Evolutionary conservation across 805 yeast species (phyloP), one percentile per base, ranked within the genome.

Genomic region (Candida loeiensis): DNA sequence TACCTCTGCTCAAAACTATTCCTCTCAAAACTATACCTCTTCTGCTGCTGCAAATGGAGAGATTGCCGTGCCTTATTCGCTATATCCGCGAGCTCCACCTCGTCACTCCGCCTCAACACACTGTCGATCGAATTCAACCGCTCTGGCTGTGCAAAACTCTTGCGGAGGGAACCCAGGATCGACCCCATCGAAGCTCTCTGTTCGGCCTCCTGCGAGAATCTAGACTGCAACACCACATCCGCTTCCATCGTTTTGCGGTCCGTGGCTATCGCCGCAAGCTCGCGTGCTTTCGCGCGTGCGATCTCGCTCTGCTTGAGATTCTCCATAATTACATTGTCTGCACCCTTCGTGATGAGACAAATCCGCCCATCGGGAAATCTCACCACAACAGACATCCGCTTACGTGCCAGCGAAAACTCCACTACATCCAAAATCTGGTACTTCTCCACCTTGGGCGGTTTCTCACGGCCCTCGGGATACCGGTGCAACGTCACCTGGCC

Each of bases 381-480:
- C 1, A 89, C 81, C 7, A 91, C 58, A n/a, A 86, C 79, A 0
- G 97, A 87, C 99, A 93, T 93, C 55, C 99, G 75, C 63, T 93
- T 93, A 54, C 99, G 78, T 3, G 80, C 68, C 1, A 96, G 86
- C 0, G 91, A 72, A 55, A 93, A 93, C 42, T 91, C 97, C 43
- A 93, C 81, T 2, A 77, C 75, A 44, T 93, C 91, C 45, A 93
- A 64, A 6, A 93, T 68, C 50, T 84, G 80, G 59, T 85, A 93
- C 2, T 68, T 66, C 49, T 89, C 95, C 31, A 73, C 69, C 6
- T 67, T 70, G 1, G 95, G 83, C 1, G 71, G 77, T 2, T 58
- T 53, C 4, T 80, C 85, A 56, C 86, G 79, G 0, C 98, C 97
- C 39, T 80, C 52, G 0, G 98, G 97, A 56, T 83, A 93, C 0